phyloP scores from a whole-genome alignment of 2,329 filamentous ascomycete genomes.

The Colletotrichum siamense region DNA sequence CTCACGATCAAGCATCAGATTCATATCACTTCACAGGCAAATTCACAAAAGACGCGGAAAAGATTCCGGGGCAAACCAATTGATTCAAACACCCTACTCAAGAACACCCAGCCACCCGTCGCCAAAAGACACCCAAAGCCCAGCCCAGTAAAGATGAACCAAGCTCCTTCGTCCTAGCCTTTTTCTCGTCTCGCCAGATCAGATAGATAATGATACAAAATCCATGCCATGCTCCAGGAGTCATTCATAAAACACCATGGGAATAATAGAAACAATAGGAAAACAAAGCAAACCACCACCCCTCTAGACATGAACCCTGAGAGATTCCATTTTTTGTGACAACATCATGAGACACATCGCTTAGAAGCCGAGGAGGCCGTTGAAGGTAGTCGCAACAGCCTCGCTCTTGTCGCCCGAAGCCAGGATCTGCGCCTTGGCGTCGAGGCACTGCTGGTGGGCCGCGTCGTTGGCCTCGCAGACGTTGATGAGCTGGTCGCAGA shows the following conservation, averaged over 20 bases:
- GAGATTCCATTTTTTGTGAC: too few relatives aligned
- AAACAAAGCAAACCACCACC: not conserved
- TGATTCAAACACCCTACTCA: slow-evolving; percentile 17
- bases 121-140: slow-evolving; percentile 1
- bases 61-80: slow-evolving; percentile 4
- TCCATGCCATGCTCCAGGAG: not conserved
- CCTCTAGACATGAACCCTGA: not conserved
- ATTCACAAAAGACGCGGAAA: not conserved
- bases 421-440: slow-evolving; percentile 54
- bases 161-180: not conserved
- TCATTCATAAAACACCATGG: not conserved
- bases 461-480: slow-evolving; percentile 63
- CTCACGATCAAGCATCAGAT: not conserved
- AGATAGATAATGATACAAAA: not conserved
- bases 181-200: not conserved
- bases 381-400: slow-evolving; percentile 54
- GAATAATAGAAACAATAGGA: slow-evolving; percentile 3
- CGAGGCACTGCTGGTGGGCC: slow-evolving; percentile 51
- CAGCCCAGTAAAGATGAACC: not conserved
- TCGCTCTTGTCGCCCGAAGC: slow-evolving; percentile 54
- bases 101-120: slow-evolving; percentile 4
- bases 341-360: not conserved
- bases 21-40: not conserved
- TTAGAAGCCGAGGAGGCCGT: slow-evolving; percentile 44
- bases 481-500: slow-evolving; percentile 66